phyloP scores from a whole-genome alignment of 2,329 filamentous ascomycete species.

The Trichoderma simmonsii region DNA sequence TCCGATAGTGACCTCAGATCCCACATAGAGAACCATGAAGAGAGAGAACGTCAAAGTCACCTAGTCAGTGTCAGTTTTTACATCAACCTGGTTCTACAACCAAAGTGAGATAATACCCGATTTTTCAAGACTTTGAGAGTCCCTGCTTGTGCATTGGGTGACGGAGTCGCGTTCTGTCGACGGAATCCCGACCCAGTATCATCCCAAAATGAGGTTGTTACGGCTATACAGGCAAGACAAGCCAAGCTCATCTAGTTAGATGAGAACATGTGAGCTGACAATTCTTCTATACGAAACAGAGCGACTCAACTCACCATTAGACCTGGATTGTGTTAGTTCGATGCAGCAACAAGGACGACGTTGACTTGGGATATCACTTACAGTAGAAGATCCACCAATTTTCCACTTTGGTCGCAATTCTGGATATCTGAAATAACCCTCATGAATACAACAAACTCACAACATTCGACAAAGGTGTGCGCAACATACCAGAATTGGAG shows the following conservation, averaged over 20 bases:
- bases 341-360: neutral
- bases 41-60: slow-evolving; percentile 12
- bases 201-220: slow-evolving; percentile 16
- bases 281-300: neutral
- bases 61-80: neutral
- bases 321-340: neutral
- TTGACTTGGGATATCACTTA: neutral
- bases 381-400: slow-evolving; percentile 18
- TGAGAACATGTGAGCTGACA: neutral
- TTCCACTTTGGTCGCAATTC: neutral
- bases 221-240: neutral
- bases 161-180: neutral
- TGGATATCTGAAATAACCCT: neutral
- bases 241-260: neutral
- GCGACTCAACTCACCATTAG: neutral
- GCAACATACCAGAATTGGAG: slow-evolving; percentile 61
- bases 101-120: neutral
- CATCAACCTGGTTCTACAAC: neutral
- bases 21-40: slow-evolving; percentile 75
- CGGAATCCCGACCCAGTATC: neutral
- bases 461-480: slow-evolving; percentile 56
- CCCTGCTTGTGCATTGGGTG: neutral
- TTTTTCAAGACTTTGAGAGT: slow-evolving; percentile 11
- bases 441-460: neutral
- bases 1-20: slow-evolving; percentile 70